A percentile compares a stretch with the other conserved stretches of the same genome.
Conservation (phyloP, 2,329 filamentous ascomycete genomes). For the Aspergillus transmontanensis region DNA sequence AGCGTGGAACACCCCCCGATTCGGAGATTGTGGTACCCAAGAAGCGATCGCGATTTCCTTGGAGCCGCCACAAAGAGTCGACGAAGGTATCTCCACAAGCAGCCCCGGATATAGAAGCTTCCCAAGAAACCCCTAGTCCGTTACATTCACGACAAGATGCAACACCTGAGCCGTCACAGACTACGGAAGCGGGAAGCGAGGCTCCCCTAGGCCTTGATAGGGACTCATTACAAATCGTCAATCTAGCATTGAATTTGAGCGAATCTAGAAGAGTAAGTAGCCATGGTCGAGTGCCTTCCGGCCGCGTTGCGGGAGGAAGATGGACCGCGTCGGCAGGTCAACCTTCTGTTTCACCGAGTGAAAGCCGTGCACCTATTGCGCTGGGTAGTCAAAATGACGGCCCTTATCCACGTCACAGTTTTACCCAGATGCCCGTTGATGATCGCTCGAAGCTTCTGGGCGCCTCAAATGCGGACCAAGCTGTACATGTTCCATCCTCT, state of each 20-base stretch:
- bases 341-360: slow-evolving; percentile 22
- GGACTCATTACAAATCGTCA: slow-evolving; percentile 87
- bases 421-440: slow-evolving; percentile 30
- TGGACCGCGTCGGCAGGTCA: slow-evolving; percentile 33
- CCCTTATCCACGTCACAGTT: slow-evolving; percentile 20
- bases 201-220: slow-evolving; percentile 57
- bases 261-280: slow-evolving; percentile 69
- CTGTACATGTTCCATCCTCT: slow-evolving; percentile 21
- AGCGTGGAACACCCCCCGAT: slow-evolving; percentile 42
- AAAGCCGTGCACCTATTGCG: slow-evolving; percentile 22
- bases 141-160: slow-evolving; percentile 16
- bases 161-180: slow-evolving; percentile 18
- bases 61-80: slow-evolving; percentile 36
- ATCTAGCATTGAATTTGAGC: slow-evolving; percentile 85
- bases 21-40: slow-evolving; percentile 31
- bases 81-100: slow-evolving; percentile 31
- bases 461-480: slow-evolving; percentile 11
- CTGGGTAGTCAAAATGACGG: slow-evolving; percentile 19
- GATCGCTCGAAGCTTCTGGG: slow-evolving; percentile 22
- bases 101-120: slow-evolving; percentile 11
- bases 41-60: slow-evolving; percentile 38
- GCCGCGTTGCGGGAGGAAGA: slow-evolving; percentile 48
- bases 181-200: slow-evolving; percentile 13
- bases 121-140: slow-evolving; percentile 16
- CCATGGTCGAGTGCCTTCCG: slow-evolving; percentile 57